phyloP scores from a whole-genome alignment of 2,329 filamentous ascomycete species.

The Tolypocladium amazonense region DNA sequence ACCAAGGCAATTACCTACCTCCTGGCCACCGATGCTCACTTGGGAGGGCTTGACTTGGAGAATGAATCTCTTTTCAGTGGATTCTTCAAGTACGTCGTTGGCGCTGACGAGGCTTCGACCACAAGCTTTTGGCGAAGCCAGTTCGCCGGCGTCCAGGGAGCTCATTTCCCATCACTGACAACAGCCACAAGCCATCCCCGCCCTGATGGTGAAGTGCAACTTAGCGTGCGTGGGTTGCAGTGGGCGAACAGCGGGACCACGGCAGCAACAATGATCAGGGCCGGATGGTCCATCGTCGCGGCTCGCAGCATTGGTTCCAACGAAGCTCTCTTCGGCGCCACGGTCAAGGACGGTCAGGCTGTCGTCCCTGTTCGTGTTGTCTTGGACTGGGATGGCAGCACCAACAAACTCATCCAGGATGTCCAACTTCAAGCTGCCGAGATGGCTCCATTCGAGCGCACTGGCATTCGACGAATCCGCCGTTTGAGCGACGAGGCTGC shows the following conservation, averaged over 20 bases:
- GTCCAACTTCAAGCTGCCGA: constrained; percentile 13
- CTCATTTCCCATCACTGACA: constrained; percentile 2
- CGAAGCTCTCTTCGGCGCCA: constrained; percentile 17
- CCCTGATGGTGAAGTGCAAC: not conserved
- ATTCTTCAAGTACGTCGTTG: constrained; percentile 4
- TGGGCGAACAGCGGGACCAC: not conserved
- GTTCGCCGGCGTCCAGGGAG: not conserved
- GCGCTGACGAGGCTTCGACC: not conserved
- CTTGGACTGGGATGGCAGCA: constrained; percentile 3
- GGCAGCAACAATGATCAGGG: constrained; percentile 4
- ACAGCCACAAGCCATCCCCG: not conserved
- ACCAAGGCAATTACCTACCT: constrained; percentile 2
- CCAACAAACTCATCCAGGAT: constrained; percentile 1
- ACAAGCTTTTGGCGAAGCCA: constrained; percentile 3
- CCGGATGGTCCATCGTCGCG: constrained; percentile 19
- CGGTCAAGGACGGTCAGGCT: constrained; percentile 9
- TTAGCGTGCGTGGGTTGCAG: not conserved
- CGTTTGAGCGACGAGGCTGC: constrained; percentile 4
- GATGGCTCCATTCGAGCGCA: constrained; percentile 14
- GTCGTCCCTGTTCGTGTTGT: constrained; percentile 7
- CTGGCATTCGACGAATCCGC: constrained; percentile 17
- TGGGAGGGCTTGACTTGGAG: not conserved
- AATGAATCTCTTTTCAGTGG: not conserved
- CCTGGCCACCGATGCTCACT: not conserved
- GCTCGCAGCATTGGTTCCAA: constrained; percentile 20